A percentile compares a stretch with the other conserved stretches of the same genome.
Conservation (phyloP, 148 eudicot genomes). For the Rhododendron simsii region DNA sequence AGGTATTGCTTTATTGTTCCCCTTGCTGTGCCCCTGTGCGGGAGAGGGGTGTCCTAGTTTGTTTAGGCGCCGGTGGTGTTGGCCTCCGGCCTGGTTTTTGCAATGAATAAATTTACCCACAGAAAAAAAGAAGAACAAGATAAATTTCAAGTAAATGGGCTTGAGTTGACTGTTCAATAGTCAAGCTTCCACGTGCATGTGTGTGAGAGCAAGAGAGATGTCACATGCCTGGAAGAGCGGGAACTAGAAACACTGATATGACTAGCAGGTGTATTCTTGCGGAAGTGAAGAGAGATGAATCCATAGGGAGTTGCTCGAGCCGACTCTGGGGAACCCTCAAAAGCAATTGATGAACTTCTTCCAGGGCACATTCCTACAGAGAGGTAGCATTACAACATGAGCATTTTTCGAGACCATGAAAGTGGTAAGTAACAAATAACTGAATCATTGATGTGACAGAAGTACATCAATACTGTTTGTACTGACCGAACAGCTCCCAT, state of each 20-base stretch:
- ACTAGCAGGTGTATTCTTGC: slow-evolving; percentile 26
- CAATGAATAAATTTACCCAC: background rate
- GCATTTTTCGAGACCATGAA: background rate
- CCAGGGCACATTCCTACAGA: slow-evolving; percentile 44
- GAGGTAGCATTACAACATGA: background rate
- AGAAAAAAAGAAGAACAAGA: background rate
- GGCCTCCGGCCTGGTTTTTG: background rate
- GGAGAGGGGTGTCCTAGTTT: background rate
- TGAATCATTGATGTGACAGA: background rate
- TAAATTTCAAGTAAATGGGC: background rate
- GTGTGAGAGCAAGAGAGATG: background rate
- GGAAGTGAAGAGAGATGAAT: slow-evolving; percentile 26
- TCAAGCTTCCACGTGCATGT: background rate
- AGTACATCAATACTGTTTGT: slow-evolving; percentile 1
- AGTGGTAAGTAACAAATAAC: background rate
- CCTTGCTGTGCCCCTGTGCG: background rate
- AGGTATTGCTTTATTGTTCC: background rate
- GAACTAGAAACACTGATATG: slow-evolving; percentile 15
- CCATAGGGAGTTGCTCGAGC: slow-evolving; percentile 26
- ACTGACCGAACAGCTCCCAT: background rate
- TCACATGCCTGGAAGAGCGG: slow-evolving; percentile 31
- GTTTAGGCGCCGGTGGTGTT: background rate
- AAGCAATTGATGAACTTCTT: slow-evolving; percentile 26
- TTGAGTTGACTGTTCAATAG: background rate
- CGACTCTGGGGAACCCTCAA: slow-evolving; percentile 34